Evolutionary conservation across 345 rosid genomes (phyloP).

Genomic region (Arabis alpina): DNA sequence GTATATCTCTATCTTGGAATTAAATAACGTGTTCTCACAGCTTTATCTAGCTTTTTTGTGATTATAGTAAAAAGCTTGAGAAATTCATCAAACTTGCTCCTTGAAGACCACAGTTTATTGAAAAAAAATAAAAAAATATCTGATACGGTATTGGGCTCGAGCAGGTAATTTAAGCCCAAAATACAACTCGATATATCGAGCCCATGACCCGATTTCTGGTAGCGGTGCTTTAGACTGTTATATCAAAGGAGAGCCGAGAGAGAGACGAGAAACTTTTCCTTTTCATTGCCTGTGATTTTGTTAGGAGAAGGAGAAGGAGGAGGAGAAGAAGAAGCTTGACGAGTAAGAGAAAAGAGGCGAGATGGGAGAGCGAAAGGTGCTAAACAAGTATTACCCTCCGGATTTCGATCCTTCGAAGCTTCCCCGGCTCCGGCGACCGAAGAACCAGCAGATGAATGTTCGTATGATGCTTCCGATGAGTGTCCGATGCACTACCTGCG

Average conservation of each 20-base stretch:
- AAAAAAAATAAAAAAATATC: too few relatives aligned
- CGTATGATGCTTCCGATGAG: constrained; percentile 99
- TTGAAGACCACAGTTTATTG: too few relatives aligned
- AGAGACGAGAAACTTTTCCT: not conserved
- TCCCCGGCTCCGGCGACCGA: constrained; percentile 71
- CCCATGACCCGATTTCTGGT: constrained; percentile 15
- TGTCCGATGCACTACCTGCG: constrained; percentile 86
- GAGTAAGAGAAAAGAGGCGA: constrained; percentile 29
- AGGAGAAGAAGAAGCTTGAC: constrained; percentile 28
- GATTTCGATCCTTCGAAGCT: constrained; percentile 92
- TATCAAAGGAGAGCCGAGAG: not conserved
- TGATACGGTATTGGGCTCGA: not conserved
- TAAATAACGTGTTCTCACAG: not conserved
- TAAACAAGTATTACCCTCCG: constrained; percentile 93
- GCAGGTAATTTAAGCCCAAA: not conserved
- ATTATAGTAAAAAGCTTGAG: too few relatives aligned
- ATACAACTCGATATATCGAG: not conserved
- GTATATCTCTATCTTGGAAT: not conserved
- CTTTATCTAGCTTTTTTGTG: too few relatives aligned
- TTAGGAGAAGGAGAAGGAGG: constrained; percentile 1
- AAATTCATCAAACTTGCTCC: too few relatives aligned
- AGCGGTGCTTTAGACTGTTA: not conserved
- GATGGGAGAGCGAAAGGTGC: constrained; percentile 96
- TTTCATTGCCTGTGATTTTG: constrained; percentile 10
- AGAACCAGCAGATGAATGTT: constrained; percentile 89